phyloP scores from a whole-genome alignment of 805 yeast genomes.

The Dipodascopsis tothii region DNA sequence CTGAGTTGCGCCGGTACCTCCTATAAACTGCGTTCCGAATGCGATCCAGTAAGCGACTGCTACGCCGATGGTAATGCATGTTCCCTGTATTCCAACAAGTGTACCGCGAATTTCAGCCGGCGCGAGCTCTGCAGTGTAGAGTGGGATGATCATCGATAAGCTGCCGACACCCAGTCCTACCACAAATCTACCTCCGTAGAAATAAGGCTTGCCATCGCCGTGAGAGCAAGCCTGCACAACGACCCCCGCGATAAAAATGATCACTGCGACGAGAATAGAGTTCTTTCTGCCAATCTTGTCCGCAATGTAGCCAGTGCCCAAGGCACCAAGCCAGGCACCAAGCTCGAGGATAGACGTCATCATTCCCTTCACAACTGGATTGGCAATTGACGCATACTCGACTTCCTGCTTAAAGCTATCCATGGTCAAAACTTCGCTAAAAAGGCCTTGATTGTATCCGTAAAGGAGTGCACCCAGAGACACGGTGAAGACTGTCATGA shows the following conservation, averaged over 20 bases:
- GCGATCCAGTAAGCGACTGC: conserved; percentile 29
- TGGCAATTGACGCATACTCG: background rate
- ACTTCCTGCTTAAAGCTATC: background rate
- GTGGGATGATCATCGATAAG: conserved; percentile 42
- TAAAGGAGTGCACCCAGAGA: background rate
- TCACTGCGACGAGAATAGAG: conserved; percentile 3
- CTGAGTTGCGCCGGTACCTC: no score
- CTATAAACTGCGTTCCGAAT: no score
- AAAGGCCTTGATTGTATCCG: background rate
- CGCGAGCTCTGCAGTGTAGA: conserved; percentile 24
- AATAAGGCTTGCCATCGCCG: conserved; percentile 13
- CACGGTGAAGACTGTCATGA: background rate
- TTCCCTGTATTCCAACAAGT: conserved; percentile 19
- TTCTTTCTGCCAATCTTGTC: conserved; percentile 11
- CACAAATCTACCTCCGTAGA: conserved; percentile 45
- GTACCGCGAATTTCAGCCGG: conserved; percentile 24
- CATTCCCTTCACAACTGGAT: background rate
- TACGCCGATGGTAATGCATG: conserved; percentile 29
- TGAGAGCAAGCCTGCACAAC: conserved; percentile 9
- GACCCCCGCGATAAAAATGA: conserved; percentile 8
- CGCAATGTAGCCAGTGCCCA: conserved; percentile 3
- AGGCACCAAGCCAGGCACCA: conserved; percentile 16
- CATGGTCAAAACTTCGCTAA: background rate
- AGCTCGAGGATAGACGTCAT: background rate
- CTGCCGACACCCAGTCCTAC: conserved; percentile 50